Conservation (phyloP, 1,284 basidiomycete genomes). For the Tilletiopsis washingtonensis region DNA sequence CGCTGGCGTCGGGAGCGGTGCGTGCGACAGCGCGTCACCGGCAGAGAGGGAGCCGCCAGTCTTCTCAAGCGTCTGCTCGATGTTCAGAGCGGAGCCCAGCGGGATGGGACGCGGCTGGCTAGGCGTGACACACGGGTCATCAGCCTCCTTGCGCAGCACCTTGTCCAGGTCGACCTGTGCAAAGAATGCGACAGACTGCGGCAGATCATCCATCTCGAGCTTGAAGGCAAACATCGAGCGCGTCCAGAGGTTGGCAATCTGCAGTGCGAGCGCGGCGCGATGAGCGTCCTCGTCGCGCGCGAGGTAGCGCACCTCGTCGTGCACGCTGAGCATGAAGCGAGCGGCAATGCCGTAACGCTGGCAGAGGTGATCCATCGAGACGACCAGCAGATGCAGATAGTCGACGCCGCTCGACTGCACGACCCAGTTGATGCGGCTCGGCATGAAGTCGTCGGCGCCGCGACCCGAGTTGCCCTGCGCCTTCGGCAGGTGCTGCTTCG, state of each 20-base stretch:
- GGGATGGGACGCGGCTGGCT: slow-evolving; percentile 76
- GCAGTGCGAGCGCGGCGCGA: slow-evolving; percentile 81
- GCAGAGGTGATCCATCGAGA: slow-evolving; percentile 85
- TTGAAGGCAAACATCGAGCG: slow-evolving; percentile 82
- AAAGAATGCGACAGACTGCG: slow-evolving; percentile 82
- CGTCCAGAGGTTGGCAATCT: slow-evolving; percentile 95
- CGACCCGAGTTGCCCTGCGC: background rate
- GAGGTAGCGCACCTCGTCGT: slow-evolving; percentile 92
- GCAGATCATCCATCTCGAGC: slow-evolving; percentile 89
- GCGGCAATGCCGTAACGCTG: slow-evolving; percentile 75
- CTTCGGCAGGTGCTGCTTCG: slow-evolving; percentile 71
- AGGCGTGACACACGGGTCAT: slow-evolving; percentile 90
- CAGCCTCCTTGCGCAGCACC: slow-evolving; percentile 88
- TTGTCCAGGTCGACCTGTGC: slow-evolving; percentile 90
- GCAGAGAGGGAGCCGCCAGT: slow-evolving; percentile 31
- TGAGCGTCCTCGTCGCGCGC: slow-evolving; percentile 80
- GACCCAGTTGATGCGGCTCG: slow-evolving; percentile 97
- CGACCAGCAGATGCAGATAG: slow-evolving; percentile 91
- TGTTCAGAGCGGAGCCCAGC: slow-evolving; percentile 76
- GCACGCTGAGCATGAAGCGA: slow-evolving; percentile 90
- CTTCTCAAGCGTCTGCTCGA: slow-evolving; percentile 58
- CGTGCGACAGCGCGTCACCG: too few relatives aligned
- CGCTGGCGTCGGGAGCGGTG: too few relatives aligned
- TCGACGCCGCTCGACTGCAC: slow-evolving; percentile 98
- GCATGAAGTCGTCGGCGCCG: slow-evolving; percentile 79